Conservation (phyloP, 2,329 filamentous ascomycete genomes). For the Clonostachys chloroleuca region DNA sequence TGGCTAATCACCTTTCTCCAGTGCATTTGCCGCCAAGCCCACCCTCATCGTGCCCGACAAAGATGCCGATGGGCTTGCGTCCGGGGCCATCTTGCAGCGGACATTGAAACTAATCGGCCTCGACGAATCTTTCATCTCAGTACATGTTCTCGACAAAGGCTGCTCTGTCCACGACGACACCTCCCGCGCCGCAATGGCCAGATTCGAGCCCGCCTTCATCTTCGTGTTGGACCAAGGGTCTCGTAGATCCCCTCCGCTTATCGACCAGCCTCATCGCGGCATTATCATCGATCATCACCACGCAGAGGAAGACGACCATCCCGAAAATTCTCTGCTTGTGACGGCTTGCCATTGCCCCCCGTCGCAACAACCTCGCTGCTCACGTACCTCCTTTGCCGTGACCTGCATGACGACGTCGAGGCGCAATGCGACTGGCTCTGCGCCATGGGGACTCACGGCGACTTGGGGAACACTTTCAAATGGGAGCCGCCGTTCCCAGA, state of each 20-base stretch:
- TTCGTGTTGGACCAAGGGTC: constrained; percentile 66
- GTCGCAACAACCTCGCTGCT: constrained; percentile 61
- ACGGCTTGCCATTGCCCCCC: constrained; percentile 61
- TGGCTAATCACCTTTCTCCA: constrained; percentile 14
- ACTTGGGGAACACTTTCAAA: constrained; percentile 60
- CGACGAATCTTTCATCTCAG: constrained; percentile 42
- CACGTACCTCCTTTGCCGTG: constrained; percentile 58
- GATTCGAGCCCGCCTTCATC: constrained; percentile 47
- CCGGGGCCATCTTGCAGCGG: constrained; percentile 57
- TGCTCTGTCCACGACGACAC: constrained; percentile 49
- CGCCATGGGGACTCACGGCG: constrained; percentile 61
- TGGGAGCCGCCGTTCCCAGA: constrained; percentile 65
- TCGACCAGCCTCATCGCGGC: constrained; percentile 41
- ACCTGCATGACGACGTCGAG: constrained; percentile 45
- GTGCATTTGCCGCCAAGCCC: constrained; percentile 41
- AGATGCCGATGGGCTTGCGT: constrained; percentile 62
- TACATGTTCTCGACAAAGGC: constrained; percentile 57
- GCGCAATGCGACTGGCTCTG: constrained; percentile 55
- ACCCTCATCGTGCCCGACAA: constrained; percentile 65
- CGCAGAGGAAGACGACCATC: constrained; percentile 49
- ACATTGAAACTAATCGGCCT: constrained; percentile 57
- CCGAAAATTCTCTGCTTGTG: constrained; percentile 46
- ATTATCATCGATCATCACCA: constrained; percentile 65
- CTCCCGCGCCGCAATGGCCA: constrained; percentile 46
- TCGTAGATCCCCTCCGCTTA: constrained; percentile 45